Conservation (phyloP, 257 asterid species). For the Paulownia fortunei region DNA sequence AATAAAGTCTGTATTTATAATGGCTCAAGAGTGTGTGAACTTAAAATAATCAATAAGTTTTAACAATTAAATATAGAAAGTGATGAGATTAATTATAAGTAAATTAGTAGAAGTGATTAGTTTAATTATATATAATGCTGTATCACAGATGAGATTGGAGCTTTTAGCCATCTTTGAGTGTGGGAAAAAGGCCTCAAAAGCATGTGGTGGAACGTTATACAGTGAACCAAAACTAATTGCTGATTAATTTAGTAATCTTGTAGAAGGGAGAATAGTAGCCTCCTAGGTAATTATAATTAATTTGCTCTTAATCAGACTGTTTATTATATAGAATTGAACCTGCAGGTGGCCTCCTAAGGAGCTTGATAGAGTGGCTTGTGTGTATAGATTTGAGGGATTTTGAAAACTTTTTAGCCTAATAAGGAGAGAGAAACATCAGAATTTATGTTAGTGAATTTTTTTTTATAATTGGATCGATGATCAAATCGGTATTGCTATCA, state of each 20-base stretch:
- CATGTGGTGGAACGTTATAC: constrained; percentile 36
- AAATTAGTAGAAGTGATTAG: constrained; percentile 30
- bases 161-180: constrained; percentile 26
- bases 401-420: too few relatives aligned
- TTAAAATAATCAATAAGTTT: neutral
- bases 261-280: neutral
- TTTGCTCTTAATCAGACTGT: neutral
- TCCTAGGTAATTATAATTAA: neutral
- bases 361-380: too few relatives aligned
- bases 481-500: too few relatives aligned
- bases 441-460: too few relatives aligned
- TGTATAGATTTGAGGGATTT: too few relatives aligned
- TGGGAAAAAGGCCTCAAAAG: constrained; percentile 13
- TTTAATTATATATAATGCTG: constrained; percentile 15
- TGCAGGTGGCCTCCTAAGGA: too few relatives aligned
- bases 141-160: constrained; percentile 16
- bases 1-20: constrained; percentile 37
- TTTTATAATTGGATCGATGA: too few relatives aligned
- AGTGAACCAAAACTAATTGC: neutral
- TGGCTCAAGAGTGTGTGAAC: constrained; percentile 31
- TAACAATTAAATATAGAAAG: neutral
- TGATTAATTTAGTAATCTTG: neutral
- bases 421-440: too few relatives aligned
- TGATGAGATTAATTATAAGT: constrained; percentile 31
- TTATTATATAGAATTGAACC: neutral